Evolutionary conservation across 2,329 filamentous ascomycete species (phyloP).

Genomic region (Colletotrichum filicis): DNA sequence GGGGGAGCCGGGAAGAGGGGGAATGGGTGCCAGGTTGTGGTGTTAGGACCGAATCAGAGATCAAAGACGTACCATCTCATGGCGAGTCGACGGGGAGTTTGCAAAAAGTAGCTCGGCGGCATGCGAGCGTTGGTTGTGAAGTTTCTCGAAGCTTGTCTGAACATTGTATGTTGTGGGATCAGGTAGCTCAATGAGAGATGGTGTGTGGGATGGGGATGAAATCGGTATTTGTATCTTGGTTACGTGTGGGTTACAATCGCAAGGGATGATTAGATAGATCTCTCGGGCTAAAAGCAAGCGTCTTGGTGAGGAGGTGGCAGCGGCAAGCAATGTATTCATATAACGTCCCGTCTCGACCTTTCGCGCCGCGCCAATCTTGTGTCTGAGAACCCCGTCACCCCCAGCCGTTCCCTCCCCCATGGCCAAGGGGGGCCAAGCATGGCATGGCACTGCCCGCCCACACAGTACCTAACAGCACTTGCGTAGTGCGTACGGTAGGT

Average conservation of each 20-base stretch:
- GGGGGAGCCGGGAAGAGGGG: background rate
- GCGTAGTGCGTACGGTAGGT: background rate
- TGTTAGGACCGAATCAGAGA: background rate
- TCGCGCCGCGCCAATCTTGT: constrained; percentile 6
- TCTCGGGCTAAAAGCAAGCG: constrained; percentile 14
- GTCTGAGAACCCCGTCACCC: constrained; percentile 21
- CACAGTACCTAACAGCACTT: too few species aligned
- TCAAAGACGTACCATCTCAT: constrained; percentile 44
- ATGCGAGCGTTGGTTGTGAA: constrained; percentile 49
- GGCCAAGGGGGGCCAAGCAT: background rate
- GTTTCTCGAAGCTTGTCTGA: constrained; percentile 37
- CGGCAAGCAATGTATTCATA: constrained; percentile 32
- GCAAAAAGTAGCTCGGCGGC: constrained; percentile 46
- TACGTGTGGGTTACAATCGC: constrained; percentile 11
- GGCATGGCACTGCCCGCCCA: background rate
- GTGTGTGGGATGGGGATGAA: constrained; percentile 7
- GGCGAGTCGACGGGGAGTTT: constrained; percentile 42
- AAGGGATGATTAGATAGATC: constrained; percentile 22
- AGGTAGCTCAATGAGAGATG: background rate
- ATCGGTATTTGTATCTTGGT: constrained; percentile 14
- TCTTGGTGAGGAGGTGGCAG: constrained; percentile 14
- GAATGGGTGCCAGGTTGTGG: background rate
- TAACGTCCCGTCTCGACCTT: constrained; percentile 13
- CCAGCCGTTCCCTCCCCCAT: background rate
- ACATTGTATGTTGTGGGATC: constrained; percentile 14